These are phyloP conservation scores for Exophiala lecanii-corni DNA, from an alignment of 2,329 filamentous ascomycete genomes.

Conservation along the genomic window DNA sequence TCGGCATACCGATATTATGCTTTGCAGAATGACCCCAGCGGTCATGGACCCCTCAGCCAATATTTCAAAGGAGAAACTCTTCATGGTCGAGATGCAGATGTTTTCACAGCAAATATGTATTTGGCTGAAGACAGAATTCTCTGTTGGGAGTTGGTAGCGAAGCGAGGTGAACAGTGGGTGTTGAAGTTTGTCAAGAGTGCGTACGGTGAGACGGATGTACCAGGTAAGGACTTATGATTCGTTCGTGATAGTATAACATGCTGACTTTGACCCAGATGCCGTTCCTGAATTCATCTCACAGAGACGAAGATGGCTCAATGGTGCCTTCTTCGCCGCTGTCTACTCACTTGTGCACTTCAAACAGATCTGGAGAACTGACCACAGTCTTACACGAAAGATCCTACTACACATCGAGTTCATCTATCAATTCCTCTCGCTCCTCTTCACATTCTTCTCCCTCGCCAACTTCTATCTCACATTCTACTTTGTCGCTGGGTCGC, in stretches of 20 bases:
- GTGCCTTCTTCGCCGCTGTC: slow-evolving; percentile 96
- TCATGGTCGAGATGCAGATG: slow-evolving; percentile 91
- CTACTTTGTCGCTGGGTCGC: slow-evolving; percentile 91
- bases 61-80: slow-evolving; percentile 99
- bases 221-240: slow-evolving; percentile 65
- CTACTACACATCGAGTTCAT: slow-evolving; percentile 91
- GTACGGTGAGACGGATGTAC: slow-evolving; percentile 95
- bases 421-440: slow-evolving; percentile 85
- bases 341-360: slow-evolving; percentile 94
- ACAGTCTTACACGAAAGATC: slow-evolving; percentile 82
- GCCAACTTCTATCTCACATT: slow-evolving; percentile 99
- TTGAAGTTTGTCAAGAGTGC: slow-evolving; percentile 96
- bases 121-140: slow-evolving; percentile 97
- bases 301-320: slow-evolving; percentile 93
- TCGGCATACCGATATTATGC: slow-evolving; percentile 95
- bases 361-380: slow-evolving; percentile 90
- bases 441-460: slow-evolving; percentile 97
- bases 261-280: slow-evolving; percentile 54
- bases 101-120: slow-evolving; percentile 99
- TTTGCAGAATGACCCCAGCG: slow-evolving; percentile 91
- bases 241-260: background rate
- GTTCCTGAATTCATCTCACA: slow-evolving; percentile 98
- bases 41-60: slow-evolving; percentile 89
- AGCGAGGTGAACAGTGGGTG: slow-evolving; percentile 91
- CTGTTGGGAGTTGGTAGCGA: slow-evolving; percentile 96